Conservation (phyloP, 2,329 filamentous ascomycete species). For the Aspergillus clavatus region DNA sequence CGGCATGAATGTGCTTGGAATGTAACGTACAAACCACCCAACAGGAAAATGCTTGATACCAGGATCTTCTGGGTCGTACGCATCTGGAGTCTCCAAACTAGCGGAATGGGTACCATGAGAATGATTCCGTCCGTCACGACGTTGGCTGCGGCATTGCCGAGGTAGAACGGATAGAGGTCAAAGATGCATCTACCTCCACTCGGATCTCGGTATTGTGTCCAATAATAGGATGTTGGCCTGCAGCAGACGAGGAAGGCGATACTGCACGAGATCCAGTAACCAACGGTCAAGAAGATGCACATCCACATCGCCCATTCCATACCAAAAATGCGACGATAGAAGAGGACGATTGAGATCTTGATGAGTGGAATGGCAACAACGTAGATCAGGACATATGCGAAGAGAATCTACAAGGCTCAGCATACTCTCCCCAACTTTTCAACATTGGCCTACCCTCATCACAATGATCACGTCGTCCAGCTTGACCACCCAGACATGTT, state of each 20-base stretch:
- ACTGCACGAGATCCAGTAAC: slow-evolving; percentile 9
- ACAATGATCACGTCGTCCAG: slow-evolving; percentile 7
- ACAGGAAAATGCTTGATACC: slow-evolving; percentile 14
- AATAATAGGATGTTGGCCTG: slow-evolving; percentile 13
- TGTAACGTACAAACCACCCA: slow-evolving; percentile 14
- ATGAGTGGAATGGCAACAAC: slow-evolving; percentile 11
- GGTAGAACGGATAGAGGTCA: slow-evolving; percentile 15
- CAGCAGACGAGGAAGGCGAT: slow-evolving; percentile 10
- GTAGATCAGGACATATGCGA: slow-evolving; percentile 15
- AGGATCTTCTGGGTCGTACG: slow-evolving; percentile 7
- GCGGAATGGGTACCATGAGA: slow-evolving; percentile 13
- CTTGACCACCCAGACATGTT: slow-evolving; percentile 14
- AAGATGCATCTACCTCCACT: slow-evolving; percentile 8
- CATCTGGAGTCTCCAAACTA: slow-evolving; percentile 17
- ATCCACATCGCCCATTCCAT: slow-evolving; percentile 12
- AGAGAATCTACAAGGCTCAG: slow-evolving; percentile 6
- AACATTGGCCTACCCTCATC: slow-evolving; percentile 6
- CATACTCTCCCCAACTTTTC: neutral
- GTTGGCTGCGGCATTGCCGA: slow-evolving; percentile 15
- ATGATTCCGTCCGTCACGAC: slow-evolving; percentile 15
- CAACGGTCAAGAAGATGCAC: slow-evolving; percentile 11
- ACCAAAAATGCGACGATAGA: slow-evolving; percentile 19
- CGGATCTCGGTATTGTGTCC: slow-evolving; percentile 13
- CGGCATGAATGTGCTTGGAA: too few species aligned
- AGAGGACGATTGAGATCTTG: slow-evolving; percentile 15